Evolutionary conservation across 2,329 filamentous ascomycete species (phyloP).

Genomic region (Westerdykella sp.): DNA sequence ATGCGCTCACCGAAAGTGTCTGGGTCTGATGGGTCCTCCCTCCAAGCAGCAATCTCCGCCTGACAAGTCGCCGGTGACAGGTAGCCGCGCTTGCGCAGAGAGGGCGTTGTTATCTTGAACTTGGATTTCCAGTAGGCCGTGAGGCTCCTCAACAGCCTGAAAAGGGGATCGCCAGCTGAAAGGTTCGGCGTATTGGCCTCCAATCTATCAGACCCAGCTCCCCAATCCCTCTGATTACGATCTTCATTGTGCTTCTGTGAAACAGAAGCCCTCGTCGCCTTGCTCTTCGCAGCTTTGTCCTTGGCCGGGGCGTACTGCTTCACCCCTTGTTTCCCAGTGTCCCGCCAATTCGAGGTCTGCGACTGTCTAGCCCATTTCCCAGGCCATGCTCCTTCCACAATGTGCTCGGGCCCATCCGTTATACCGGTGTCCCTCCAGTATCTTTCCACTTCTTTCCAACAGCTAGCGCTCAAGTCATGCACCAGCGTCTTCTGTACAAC

Average conservation of each 20-base stretch:
- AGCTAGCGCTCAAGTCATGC: constrained; percentile 22
- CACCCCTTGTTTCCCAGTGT: constrained; percentile 38
- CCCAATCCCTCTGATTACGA: constrained; percentile 61
- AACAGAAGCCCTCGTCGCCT: constrained; percentile 12
- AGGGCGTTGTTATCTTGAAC: constrained; percentile 71
- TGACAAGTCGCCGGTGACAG: constrained; percentile 70
- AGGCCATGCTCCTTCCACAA: constrained; percentile 56
- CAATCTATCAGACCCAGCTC: constrained; percentile 58
- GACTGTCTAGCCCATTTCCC: constrained; percentile 60
- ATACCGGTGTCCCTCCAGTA: constrained; percentile 69
- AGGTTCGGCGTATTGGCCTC: constrained; percentile 68
- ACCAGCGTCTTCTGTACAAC: constrained; percentile 30
- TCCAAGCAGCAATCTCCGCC: constrained; percentile 65
- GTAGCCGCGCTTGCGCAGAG: constrained; percentile 84
- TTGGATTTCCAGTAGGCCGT: constrained; percentile 81
- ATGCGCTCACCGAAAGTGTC: constrained; percentile 72
- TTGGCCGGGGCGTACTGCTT: constrained; percentile 17
- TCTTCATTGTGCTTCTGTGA: constrained; percentile 29
- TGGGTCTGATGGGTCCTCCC: constrained; percentile 55
- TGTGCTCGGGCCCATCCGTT: constrained; percentile 70
- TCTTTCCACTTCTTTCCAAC: constrained; percentile 32
- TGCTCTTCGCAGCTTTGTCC: constrained; percentile 11
- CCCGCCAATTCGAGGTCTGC: constrained; percentile 31
- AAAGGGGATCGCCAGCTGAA: constrained; percentile 75
- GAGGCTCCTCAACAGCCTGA: constrained; percentile 69